Conservation (phyloP, 2,329 filamentous ascomycete species). For the Cercospora sp. region DNA sequence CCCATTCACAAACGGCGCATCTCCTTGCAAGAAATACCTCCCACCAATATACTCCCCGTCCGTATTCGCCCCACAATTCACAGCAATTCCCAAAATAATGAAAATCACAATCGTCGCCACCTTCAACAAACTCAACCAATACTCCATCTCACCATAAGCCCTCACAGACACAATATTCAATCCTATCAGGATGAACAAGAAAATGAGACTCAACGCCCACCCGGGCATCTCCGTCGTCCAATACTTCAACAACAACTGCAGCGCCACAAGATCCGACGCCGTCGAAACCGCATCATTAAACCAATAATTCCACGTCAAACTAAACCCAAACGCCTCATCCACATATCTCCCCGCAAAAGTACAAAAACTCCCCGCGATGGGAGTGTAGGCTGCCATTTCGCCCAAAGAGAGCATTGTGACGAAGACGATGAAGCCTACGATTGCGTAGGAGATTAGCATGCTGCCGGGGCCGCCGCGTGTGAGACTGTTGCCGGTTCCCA, state of each 20-base stretch:
- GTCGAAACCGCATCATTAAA: conserved; percentile 65
- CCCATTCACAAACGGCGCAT: conserved; percentile 64
- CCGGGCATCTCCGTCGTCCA: conserved; percentile 64
- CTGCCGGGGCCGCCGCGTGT: conserved; percentile 58
- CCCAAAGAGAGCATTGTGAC: conserved; percentile 78
- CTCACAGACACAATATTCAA: conserved; percentile 56
- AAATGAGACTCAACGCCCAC: conserved; percentile 63
- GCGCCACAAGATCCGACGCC: conserved; percentile 60
- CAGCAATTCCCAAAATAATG: conserved; percentile 62
- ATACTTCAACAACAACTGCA: conserved; percentile 60
- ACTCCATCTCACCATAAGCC: conserved; percentile 55
- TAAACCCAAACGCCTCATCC: conserved; percentile 73
- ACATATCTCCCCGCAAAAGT: conserved; percentile 65
- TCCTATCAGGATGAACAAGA: conserved; percentile 57
- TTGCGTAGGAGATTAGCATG: conserved; percentile 68
- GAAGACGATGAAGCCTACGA: conserved; percentile 71
- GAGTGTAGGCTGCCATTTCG: conserved; percentile 82
- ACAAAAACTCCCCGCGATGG: conserved; percentile 71
- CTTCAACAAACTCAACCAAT: conserved; percentile 59
- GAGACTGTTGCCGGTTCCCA: conserved; percentile 58
- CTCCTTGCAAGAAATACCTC: conserved; percentile 58
- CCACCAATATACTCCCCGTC: conserved; percentile 72
- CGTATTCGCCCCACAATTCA: conserved; percentile 63
- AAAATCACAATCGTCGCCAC: conserved; percentile 58
- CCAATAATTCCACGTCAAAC: conserved; percentile 64